Percentiles rank a stretch among this genome's conserved stretches.
Conservation (phyloP, 257 asterid species). For the Ajuga chamaepitys region DNA sequence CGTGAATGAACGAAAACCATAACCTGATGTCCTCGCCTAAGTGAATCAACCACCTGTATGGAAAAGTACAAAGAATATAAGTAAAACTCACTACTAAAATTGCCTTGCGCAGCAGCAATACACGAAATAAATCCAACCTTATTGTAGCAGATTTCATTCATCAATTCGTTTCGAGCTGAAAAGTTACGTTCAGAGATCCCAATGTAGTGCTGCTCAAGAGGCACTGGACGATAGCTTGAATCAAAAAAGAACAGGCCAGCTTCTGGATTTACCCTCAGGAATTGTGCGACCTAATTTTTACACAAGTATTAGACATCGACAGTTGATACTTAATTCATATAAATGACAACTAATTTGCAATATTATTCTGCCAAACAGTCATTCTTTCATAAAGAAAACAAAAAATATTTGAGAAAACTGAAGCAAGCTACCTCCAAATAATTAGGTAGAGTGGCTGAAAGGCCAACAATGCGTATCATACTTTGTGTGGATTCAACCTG, state of each 20-base stretch:
- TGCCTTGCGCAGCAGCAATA: constrained; percentile 5
- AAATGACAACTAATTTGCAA: constrained; percentile 6
- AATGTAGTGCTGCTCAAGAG: constrained; percentile 93
- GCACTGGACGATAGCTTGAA: constrained; percentile 95
- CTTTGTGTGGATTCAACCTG: constrained; percentile 99
- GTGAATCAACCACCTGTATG: constrained; percentile 73
- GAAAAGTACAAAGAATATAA: constrained; percentile 4
- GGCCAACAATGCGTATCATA: constrained; percentile 98
- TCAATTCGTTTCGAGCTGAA: constrained; percentile 69
- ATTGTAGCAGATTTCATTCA: constrained; percentile 84
- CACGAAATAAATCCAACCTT: constrained; percentile 44
- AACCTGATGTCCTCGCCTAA: constrained; percentile 87
- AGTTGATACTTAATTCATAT: neutral
- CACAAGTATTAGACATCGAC: constrained; percentile 11
- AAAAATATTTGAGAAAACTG: constrained; percentile 11
- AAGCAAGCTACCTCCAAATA: constrained; percentile 71
- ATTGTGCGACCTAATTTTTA: constrained; percentile 79
- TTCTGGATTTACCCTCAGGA: constrained; percentile 91
- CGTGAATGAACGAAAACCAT: constrained; percentile 99
- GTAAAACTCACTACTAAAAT: constrained; percentile 6
- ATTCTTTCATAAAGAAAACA: constrained; percentile 5
- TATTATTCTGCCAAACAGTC: constrained; percentile 4
- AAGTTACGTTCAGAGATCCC: constrained; percentile 82
- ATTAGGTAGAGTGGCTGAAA: constrained; percentile 95
- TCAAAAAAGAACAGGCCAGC: constrained; percentile 90